phyloP scores from a whole-genome alignment of 768 basidiomycete species.

The Termitomyces sp. region DNA sequence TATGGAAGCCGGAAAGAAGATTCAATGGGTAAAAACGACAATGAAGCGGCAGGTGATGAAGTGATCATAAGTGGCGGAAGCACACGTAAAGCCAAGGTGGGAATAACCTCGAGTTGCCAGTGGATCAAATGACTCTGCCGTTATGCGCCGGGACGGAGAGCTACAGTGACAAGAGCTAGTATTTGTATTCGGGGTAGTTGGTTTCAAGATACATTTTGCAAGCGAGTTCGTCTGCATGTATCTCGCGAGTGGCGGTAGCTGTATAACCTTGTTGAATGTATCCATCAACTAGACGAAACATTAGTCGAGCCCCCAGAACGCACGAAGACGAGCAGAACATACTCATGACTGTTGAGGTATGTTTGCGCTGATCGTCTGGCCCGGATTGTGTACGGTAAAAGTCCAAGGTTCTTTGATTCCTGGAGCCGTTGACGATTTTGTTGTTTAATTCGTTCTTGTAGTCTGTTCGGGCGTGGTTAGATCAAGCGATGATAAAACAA shows the following conservation, averaged over 20 bases:
- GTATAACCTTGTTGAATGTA: background rate
- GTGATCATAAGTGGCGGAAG: background rate
- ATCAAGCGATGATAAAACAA: background rate
- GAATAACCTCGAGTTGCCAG: too few relatives aligned
- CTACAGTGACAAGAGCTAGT: background rate
- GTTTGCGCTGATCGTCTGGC: background rate
- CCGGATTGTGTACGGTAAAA: background rate
- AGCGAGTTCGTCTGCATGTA: background rate
- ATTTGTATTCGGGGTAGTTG: background rate
- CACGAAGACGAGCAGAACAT: background rate
- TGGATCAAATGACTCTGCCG: background rate
- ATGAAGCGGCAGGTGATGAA: background rate
- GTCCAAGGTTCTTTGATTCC: background rate
- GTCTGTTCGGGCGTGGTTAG: background rate
- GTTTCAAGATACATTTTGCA: background rate
- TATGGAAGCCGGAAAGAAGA: too few relatives aligned
- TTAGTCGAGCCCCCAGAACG: background rate
- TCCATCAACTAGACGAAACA: background rate
- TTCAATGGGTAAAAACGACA: background rate
- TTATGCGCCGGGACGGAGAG: background rate
- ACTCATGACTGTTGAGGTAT: background rate
- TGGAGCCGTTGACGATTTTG: background rate
- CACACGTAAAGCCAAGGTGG: background rate
- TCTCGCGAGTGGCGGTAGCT: background rate
- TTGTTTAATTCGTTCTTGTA: conserved; percentile 2